Evolutionary conservation across 495 filamentous ascomycete species (phyloP).

Genomic region (Penicillium malachiteum): DNA sequence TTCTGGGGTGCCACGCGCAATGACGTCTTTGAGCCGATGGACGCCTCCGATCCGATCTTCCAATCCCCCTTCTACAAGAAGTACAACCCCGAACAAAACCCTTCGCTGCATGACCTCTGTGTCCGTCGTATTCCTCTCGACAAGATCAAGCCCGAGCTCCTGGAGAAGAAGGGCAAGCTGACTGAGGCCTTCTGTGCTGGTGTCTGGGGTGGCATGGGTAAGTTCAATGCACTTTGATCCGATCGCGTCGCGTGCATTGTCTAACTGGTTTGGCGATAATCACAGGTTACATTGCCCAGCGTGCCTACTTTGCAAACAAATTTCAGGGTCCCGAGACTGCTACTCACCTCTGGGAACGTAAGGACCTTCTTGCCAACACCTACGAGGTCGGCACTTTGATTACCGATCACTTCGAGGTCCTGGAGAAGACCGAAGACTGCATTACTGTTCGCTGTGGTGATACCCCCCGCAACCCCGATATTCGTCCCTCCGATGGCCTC

Average conservation of each 20-base stretch:
- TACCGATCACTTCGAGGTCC: constrained; percentile 76
- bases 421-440: constrained; percentile 59
- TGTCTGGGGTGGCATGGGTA: constrained; percentile 65
- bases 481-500: constrained; percentile 64
- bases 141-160: constrained; percentile 62
- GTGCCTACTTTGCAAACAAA: constrained; percentile 59
- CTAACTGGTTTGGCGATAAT: background rate
- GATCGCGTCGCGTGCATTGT: background rate
- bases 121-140: constrained; percentile 59
- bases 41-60: constrained; percentile 61
- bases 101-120: constrained; percentile 60
- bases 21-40: constrained; percentile 48
- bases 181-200: constrained; percentile 63
- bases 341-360: constrained; percentile 59
- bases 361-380: constrained; percentile 49
- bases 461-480: constrained; percentile 55
- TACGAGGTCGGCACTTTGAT: constrained; percentile 65
- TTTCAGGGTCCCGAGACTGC: constrained; percentile 61
- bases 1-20: constrained; percentile 48
- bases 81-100: constrained; percentile 62
- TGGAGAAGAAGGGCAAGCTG: constrained; percentile 59
- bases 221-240: constrained; percentile 14
- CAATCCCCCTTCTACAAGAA: constrained; percentile 51
- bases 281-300: constrained; percentile 64
- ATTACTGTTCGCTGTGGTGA: constrained; percentile 68